Evolutionary conservation across 1,284 basidiomycete genomes (phyloP).

Genomic region (Microbotryum lychnidis-dioicae): DNA sequence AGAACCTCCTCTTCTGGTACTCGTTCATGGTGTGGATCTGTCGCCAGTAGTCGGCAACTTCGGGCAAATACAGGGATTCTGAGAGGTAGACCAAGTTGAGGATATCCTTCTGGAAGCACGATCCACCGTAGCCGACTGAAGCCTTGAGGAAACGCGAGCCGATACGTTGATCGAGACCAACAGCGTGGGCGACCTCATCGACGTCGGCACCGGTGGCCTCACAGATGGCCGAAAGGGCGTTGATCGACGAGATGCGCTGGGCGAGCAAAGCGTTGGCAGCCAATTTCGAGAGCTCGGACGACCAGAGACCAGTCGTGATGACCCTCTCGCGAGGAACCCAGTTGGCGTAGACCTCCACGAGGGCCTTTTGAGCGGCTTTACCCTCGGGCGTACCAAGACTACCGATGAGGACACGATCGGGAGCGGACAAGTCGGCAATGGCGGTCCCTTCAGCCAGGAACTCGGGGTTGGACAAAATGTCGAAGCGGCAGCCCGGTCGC

Average conservation of each 20-base stretch:
- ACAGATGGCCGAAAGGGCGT: constrained; percentile 96
- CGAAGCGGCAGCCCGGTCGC: constrained; percentile 79
- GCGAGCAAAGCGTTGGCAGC: constrained; percentile 99
- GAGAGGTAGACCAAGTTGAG: constrained; percentile 95
- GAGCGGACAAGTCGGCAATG: constrained; percentile 74
- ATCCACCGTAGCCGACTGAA: constrained; percentile 93
- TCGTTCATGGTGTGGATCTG: constrained; percentile 89
- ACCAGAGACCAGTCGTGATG: constrained; percentile 95
- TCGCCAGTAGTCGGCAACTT: constrained; percentile 95
- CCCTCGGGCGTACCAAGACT: constrained; percentile 84
- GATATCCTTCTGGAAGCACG: constrained; percentile 99
- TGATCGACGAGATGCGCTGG: constrained; percentile 89
- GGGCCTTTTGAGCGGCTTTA: constrained; percentile 64
- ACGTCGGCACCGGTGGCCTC: constrained; percentile 99
- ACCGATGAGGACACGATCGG: constrained; percentile 95
- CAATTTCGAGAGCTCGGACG: constrained; percentile 94
- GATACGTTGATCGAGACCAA: constrained; percentile 85
- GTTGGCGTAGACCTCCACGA: constrained; percentile 79
- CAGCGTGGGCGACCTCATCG: constrained; percentile 91
- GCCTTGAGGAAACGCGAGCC: constrained; percentile 94
- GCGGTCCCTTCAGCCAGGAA: constrained; percentile 98
- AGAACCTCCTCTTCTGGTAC: constrained; percentile 69
- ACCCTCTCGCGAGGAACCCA: constrained; percentile 85
- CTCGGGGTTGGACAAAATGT: constrained; percentile 98
- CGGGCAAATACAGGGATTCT: constrained; percentile 85